phyloP scores from a whole-genome alignment of 345 rosid species.

The Balakata baccata region DNA sequence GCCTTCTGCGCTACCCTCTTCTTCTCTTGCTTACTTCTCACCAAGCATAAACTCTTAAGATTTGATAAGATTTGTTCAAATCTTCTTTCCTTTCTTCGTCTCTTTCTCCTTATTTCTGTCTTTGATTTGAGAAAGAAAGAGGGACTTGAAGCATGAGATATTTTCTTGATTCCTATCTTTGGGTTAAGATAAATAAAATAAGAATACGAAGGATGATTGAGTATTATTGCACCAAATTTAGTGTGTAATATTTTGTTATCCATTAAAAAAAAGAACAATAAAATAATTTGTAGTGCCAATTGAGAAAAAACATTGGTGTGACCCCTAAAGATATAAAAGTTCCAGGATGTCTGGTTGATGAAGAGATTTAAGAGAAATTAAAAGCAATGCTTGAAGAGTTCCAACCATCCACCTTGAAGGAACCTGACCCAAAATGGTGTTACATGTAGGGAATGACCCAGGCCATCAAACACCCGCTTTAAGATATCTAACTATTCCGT shows the following conservation, averaged over 20 bases:
- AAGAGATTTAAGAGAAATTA: constrained; percentile 64
- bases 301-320: constrained; percentile 69
- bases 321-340: constrained; percentile 95
- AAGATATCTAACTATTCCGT: constrained; percentile 40
- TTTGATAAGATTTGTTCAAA: no score
- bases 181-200: background rate
- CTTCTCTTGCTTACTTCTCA: no score
- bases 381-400: constrained; percentile 56
- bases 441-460: constrained; percentile 99
- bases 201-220: background rate
- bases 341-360: constrained; percentile 87
- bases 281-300: constrained; percentile 8
- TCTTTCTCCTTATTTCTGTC: no score
- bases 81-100: no score
- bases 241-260: background rate
- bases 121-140: no score
- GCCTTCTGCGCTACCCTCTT: no score
- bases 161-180: no score
- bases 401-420: constrained; percentile 65
- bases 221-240: background rate
- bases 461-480: constrained; percentile 68
- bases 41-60: no score
- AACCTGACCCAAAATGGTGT: constrained; percentile 94
- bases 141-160: no score
- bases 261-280: background rate